Conservation (phyloP, 139 green algal genomes). For the Astrephomene gubernaculifera region DNA sequence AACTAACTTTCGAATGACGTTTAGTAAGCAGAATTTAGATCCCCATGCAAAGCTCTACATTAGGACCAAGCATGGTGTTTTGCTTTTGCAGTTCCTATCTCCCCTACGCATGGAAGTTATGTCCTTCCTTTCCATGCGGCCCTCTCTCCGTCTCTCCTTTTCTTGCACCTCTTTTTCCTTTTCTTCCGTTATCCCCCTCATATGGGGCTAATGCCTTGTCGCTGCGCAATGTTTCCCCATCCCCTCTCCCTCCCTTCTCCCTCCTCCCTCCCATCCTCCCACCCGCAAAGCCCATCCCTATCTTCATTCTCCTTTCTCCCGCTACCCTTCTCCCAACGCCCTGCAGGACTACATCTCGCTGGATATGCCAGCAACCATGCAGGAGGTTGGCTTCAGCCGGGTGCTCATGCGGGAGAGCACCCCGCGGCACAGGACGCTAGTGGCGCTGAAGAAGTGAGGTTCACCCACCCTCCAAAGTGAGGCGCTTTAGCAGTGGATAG, state of each 20-base stretch:
- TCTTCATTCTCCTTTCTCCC: not conserved
- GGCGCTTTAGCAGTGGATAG: no score
- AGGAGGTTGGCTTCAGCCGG: slow-evolving; percentile 59
- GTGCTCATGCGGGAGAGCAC: slow-evolving; percentile 58
- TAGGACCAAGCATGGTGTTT: no score
- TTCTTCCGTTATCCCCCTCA: not conserved
- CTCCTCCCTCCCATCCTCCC: not conserved
- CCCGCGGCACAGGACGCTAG: slow-evolving; percentile 69
- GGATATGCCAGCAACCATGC: slow-evolving; percentile 64
- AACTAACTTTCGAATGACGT: no score
- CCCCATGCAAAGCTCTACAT: no score
- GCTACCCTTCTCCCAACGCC: not conserved
- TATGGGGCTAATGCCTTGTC: not conserved
- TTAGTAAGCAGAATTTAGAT: no score
- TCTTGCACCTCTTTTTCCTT: not conserved
- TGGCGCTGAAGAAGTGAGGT: slow-evolving; percentile 69
- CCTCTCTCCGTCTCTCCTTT: no score
- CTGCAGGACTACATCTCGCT: slow-evolving; percentile 73
- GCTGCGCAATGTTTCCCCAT: not conserved
- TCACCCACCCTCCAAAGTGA: no score
- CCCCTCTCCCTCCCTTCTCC: not conserved
- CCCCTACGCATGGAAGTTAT: no score
- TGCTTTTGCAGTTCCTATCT: no score
- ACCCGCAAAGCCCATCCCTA: not conserved
- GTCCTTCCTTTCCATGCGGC: no score